A percentile compares a stretch with the other conserved stretches of the same genome.
phyloP scores from a whole-genome alignment of 2,329 filamentous ascomycete species.

The Chrysoporthe deuterocubensis region DNA sequence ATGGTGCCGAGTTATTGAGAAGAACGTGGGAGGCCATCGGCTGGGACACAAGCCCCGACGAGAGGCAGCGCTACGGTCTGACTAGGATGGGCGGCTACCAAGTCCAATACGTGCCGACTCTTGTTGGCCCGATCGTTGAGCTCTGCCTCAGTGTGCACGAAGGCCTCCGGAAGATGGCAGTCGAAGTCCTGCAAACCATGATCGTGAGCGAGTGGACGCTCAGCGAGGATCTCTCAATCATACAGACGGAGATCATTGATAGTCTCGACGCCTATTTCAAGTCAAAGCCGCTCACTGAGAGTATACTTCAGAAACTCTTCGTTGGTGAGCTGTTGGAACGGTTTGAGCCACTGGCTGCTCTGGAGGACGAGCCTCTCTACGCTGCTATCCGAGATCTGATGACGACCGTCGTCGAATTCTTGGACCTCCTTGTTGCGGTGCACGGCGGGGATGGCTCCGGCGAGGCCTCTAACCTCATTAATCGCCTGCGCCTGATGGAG shows the following conservation, averaged over 20 bases:
- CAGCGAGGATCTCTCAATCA: conserved; percentile 86
- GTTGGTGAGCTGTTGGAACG: conserved; percentile 81
- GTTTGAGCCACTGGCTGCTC: conserved; percentile 72
- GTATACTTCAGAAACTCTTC: conserved; percentile 89
- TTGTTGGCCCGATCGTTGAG: conserved; percentile 90
- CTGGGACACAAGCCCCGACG: conserved; percentile 87
- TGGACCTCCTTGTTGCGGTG: conserved; percentile 88
- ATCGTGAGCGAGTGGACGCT: conserved; percentile 98
- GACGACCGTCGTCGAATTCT: conserved; percentile 82
- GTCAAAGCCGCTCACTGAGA: conserved; percentile 83
- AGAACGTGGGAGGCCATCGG: conserved; percentile 94
- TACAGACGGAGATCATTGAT: conserved; percentile 97
- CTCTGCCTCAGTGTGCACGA: conserved; percentile 95
- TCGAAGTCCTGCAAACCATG: conserved; percentile 95
- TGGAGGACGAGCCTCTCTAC: conserved; percentile 74
- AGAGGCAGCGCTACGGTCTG: conserved; percentile 76
- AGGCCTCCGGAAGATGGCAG: conserved; percentile 84
- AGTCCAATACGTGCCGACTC: conserved; percentile 92
- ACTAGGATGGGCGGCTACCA: conserved; percentile 93
- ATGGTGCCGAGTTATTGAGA: conserved; percentile 83
- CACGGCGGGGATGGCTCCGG: conserved; percentile 75
- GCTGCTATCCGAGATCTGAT: conserved; percentile 78
- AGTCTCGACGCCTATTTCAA: conserved; percentile 91
- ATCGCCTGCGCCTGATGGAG: conserved; percentile 90
- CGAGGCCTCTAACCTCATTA: conserved; percentile 82